Evolutionary conservation across 371 early-diverging fungal species (phyloP).

Genomic region (Phascolomyces articulosus): DNA sequence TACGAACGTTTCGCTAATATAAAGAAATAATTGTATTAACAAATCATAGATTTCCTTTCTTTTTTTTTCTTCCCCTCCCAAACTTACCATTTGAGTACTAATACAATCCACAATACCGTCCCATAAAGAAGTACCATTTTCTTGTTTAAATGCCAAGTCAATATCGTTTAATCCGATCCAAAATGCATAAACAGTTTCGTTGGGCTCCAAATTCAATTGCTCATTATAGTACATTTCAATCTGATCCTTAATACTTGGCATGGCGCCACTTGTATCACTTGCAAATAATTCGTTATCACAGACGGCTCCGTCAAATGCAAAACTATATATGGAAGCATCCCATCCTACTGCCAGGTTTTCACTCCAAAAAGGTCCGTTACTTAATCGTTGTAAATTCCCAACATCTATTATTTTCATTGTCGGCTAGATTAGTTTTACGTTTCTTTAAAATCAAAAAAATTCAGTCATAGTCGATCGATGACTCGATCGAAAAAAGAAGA

Average conservation of each 20-base stretch:
- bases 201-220: constrained; percentile 29
- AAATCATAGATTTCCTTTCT: neutral
- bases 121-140: constrained; percentile 1
- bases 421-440: too few species aligned
- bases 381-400: constrained; percentile 38
- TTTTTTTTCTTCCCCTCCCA: neutral
- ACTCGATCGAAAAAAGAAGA: neutral
- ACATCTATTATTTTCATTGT: constrained; percentile 30
- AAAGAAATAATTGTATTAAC: neutral
- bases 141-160: constrained; percentile 20
- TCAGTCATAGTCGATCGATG: neutral
- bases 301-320: constrained; percentile 48
- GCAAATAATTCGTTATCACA: constrained; percentile 33
- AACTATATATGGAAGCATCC: constrained; percentile 42
- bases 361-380: constrained; percentile 55
- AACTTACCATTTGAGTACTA: constrained; percentile 36
- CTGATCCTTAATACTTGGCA: constrained; percentile 48
- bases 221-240: constrained; percentile 47
- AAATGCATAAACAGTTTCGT: constrained; percentile 39
- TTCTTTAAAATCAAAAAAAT: neutral
- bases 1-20: constrained; percentile 36
- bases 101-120: constrained; percentile 34
- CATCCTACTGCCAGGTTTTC: constrained; percentile 48
- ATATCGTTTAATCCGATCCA: constrained; percentile 52
- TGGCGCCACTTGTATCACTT: constrained; percentile 6